Evolutionary conservation across 2,329 filamentous ascomycete species (phyloP).

Genomic region (Cladosporium velox): DNA sequence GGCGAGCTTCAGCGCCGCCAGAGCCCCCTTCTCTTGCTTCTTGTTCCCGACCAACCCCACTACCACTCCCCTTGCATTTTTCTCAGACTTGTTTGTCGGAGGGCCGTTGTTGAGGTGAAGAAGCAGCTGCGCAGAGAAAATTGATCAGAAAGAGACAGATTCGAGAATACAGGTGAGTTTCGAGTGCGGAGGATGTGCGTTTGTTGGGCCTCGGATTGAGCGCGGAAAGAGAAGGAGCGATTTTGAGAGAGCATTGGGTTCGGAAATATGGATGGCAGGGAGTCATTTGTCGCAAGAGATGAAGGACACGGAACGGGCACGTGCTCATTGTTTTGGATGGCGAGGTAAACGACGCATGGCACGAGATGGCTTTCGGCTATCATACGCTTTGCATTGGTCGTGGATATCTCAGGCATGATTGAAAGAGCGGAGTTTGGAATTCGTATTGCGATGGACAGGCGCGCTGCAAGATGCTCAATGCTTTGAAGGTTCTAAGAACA

Average conservation of each 20-base stretch:
- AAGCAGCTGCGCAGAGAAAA: conserved; percentile 17
- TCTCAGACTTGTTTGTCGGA: conserved; percentile 20
- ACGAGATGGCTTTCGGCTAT: not conserved
- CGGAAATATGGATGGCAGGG: not conserved
- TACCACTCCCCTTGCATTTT: conserved; percentile 16
- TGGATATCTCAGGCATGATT: not conserved
- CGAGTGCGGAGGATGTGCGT: not conserved
- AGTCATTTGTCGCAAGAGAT: not conserved
- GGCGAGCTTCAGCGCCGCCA: conserved; percentile 13
- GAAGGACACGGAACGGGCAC: not conserved
- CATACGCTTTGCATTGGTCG: not conserved
- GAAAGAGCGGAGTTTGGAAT: not conserved
- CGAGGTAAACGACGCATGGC: not conserved
- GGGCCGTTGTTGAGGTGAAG: conserved; percentile 21
- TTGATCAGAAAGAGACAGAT: conserved; percentile 11
- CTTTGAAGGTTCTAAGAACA: not conserved
- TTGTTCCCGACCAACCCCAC: not conserved
- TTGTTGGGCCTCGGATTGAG: not conserved
- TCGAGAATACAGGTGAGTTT: conserved; percentile 18
- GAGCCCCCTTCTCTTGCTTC: conserved; percentile 1
- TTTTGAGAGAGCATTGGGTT: not conserved
- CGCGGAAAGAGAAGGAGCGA: not conserved
- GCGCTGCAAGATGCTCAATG: not conserved
- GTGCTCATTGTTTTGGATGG: not conserved
- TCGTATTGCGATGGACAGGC: not conserved